Conservation (phyloP, 768 basidiomycete species). For the Mycena albidolilacea region DNA sequence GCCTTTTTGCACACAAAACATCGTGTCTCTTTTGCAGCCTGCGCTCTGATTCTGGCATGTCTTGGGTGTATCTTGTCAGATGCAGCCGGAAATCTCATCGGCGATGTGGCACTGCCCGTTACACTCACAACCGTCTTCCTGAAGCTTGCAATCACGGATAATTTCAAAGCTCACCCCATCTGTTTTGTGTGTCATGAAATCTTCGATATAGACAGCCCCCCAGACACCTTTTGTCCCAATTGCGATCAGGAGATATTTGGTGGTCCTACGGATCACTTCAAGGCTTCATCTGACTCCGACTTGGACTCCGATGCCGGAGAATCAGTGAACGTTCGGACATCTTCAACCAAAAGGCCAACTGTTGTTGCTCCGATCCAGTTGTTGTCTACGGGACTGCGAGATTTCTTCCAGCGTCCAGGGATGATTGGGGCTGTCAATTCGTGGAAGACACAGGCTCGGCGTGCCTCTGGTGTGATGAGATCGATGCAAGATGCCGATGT, state of each 20-base stretch:
- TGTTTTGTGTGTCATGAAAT: neutral
- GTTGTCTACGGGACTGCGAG: neutral
- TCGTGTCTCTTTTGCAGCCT: neutral
- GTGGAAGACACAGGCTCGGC: neutral
- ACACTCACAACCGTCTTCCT: neutral
- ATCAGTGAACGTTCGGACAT: too few species aligned
- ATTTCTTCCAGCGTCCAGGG: neutral
- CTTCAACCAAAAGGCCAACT: neutral
- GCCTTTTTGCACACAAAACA: constrained; percentile 10
- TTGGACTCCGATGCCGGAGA: too few species aligned
- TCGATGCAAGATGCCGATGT: neutral
- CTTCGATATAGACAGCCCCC: neutral
- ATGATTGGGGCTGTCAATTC: constrained; percentile 2
- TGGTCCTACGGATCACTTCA: neutral
- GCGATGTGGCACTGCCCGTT: neutral
- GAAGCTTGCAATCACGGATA: neutral
- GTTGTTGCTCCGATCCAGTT: neutral
- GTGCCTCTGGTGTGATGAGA: neutral
- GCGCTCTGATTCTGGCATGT: neutral
- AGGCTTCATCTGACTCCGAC: too few species aligned
- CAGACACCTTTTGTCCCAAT: neutral
- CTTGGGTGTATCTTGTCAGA: neutral
- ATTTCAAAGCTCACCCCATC: neutral
- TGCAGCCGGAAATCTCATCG: neutral
- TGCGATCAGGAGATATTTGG: neutral